phyloP scores from a whole-genome alignment of 192 early-diverging fungal genomes.

The Gryganskiella cystojenkinii region DNA sequence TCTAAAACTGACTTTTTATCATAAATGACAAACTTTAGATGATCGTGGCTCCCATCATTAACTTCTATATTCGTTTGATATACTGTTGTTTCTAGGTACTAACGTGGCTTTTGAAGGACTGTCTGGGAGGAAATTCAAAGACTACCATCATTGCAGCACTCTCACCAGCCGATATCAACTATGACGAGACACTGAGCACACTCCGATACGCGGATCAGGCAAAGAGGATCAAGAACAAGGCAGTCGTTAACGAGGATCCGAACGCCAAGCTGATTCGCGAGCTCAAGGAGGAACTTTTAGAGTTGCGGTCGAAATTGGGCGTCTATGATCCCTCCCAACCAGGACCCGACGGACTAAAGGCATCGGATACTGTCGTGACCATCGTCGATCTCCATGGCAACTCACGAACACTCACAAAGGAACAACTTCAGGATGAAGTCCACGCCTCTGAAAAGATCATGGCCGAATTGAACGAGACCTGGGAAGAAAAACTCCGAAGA shows the following conservation, averaged over 20 bases:
- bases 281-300: slow-evolving; percentile 82
- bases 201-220: slow-evolving; percentile 92
- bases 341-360: slow-evolving; percentile 8
- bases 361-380: slow-evolving; percentile 46
- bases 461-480: slow-evolving; percentile 82
- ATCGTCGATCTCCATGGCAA: slow-evolving; percentile 58
- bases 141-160: slow-evolving; percentile 86
- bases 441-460: slow-evolving; percentile 88
- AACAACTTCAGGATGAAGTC: slow-evolving; percentile 81
- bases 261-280: slow-evolving; percentile 83
- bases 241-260: slow-evolving; percentile 91
- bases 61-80: background rate
- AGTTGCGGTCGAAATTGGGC: slow-evolving; percentile 69
- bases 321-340: slow-evolving; percentile 55
- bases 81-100: slow-evolving; percentile 58
- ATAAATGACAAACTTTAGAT: background rate
- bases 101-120: slow-evolving; percentile 89
- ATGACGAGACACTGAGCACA: slow-evolving; percentile 84
- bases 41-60: background rate
- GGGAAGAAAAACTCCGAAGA: slow-evolving; percentile 81
- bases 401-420: slow-evolving; percentile 57
- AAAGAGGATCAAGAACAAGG: slow-evolving; percentile 91
- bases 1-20: background rate
- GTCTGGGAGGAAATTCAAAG: slow-evolving; percentile 85
- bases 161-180: slow-evolving; percentile 73